A percentile compares a stretch with the other conserved stretches of the same genome.
These are phyloP conservation scores for Fomitopsis palustris DNA, from an alignment of 1,284 basidiomycete genomes.

Conservation along the genomic window DNA sequence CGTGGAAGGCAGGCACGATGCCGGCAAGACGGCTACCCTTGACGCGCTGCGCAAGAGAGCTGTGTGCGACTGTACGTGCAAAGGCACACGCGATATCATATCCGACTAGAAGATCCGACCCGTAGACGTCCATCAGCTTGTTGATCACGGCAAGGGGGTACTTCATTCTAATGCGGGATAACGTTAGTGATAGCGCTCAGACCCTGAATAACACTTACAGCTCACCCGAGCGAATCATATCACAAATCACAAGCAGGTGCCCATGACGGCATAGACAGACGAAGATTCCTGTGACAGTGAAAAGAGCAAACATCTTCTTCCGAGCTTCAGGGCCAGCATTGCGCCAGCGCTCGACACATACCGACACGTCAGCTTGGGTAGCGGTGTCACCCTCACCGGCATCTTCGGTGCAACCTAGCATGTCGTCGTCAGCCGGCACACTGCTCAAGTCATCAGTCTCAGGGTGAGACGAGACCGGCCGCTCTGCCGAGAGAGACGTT, in stretches of 20 bases:
- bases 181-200: background rate
- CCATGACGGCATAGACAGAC: slow-evolving; percentile 14
- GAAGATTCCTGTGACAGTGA: slow-evolving; percentile 33
- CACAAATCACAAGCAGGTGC: slow-evolving; percentile 26
- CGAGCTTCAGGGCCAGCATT: slow-evolving; percentile 20
- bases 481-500: too few relatives aligned
- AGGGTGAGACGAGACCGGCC: too few relatives aligned
- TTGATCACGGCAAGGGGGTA: slow-evolving; percentile 30
- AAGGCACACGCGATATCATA: slow-evolving; percentile 37
- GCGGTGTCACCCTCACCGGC: background rate
- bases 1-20: too few relatives aligned
- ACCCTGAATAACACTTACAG: slow-evolving; percentile 21
- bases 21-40: slow-evolving; percentile 4
- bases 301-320: slow-evolving; percentile 30
- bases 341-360: slow-evolving; percentile 16
- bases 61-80: slow-evolving; percentile 20
- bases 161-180: slow-evolving; percentile 28
- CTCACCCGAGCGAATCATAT: slow-evolving; percentile 36
- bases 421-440: background rate
- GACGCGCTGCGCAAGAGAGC: slow-evolving; percentile 19
- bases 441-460: too few relatives aligned
- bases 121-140: slow-evolving; percentile 22
- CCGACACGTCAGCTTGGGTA: background rate
- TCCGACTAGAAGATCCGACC: slow-evolving; percentile 17
- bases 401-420: background rate